A percentile compares a stretch with the other conserved stretches of the same genome.
These are phyloP conservation scores for Polyplosphaeria fusca DNA, from an alignment of 495 filamentous ascomycete species.

Conservation along the genomic window DNA sequence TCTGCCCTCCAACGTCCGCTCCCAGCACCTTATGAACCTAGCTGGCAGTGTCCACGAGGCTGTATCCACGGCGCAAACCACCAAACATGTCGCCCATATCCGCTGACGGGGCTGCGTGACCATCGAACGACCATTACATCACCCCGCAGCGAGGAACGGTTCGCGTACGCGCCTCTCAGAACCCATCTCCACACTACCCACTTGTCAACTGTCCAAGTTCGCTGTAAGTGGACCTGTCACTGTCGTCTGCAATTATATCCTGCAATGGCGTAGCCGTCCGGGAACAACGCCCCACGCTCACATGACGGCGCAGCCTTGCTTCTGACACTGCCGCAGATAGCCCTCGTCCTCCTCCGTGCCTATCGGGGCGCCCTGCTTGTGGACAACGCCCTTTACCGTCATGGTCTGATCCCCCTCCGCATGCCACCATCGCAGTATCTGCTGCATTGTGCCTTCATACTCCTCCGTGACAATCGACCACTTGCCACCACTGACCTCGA, in stretches of 20 bases:
- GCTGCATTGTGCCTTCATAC: constrained; percentile 58
- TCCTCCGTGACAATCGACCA: constrained; percentile 79
- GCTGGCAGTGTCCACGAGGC: neutral
- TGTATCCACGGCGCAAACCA: neutral
- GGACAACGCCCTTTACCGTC: constrained; percentile 70
- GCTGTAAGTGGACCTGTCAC: no score
- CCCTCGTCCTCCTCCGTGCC: constrained; percentile 57
- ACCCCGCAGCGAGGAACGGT: constrained; percentile 40
- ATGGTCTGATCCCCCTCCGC: constrained; percentile 76
- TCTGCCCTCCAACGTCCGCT: neutral
- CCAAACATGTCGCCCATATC: neutral
- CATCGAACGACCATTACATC: constrained; percentile 36
- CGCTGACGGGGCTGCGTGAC: neutral
- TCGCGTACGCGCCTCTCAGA: no score
- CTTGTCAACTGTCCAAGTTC: no score
- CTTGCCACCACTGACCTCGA: constrained; percentile 79
- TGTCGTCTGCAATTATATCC: no score
- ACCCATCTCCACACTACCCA: no score
- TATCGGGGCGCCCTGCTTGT: constrained; percentile 50
- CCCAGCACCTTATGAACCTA: neutral
- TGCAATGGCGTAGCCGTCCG: no score
- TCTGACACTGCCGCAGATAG: constrained; percentile 53
- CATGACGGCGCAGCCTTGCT: constrained; percentile 48
- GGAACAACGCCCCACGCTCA: no score
- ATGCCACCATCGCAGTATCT: constrained; percentile 88